Conservation (phyloP, 257 asterid species). For the Cordia subcordata region DNA sequence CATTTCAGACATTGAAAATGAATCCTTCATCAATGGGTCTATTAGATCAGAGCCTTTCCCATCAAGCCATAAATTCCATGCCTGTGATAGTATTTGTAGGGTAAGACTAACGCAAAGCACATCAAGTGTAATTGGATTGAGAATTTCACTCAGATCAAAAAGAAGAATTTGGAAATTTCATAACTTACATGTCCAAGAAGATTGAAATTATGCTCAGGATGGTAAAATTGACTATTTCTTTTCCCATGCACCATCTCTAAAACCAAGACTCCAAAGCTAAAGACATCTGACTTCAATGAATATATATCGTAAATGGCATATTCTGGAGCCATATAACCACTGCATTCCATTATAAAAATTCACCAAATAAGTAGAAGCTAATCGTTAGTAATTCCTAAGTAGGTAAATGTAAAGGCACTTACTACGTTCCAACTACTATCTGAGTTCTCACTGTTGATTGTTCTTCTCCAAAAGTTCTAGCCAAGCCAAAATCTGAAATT, state of each 20-base stretch:
- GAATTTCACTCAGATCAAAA: conserved; percentile 23
- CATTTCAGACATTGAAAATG: conserved; percentile 9
- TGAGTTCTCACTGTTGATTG: conserved; percentile 6
- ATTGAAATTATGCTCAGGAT: conserved; percentile 17
- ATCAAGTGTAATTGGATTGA: no score
- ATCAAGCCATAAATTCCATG: conserved; percentile 32
- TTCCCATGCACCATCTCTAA: conserved; percentile 34
- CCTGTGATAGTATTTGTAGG: conserved; percentile 14
- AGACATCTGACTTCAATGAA: conserved; percentile 37
- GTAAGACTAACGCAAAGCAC: background rate
- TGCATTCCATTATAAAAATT: background rate
- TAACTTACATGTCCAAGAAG: conserved; percentile 34
- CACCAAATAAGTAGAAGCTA: no score
- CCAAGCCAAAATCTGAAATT: conserved; percentile 35
- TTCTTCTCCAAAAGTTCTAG: conserved; percentile 9
- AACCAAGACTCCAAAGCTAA: conserved; percentile 35
- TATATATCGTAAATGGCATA: conserved; percentile 27
- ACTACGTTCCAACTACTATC: conserved; percentile 15
- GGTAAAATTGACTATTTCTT: conserved; percentile 24
- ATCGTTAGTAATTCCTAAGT: background rate
- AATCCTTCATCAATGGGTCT: conserved; percentile 8
- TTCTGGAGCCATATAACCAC: conserved; percentile 43
- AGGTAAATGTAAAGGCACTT: no score
- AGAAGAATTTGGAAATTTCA: background rate
- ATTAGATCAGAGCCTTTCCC: conserved; percentile 27